A percentile compares a stretch with the other conserved stretches of the same genome.
These are phyloP conservation scores for Puccinia brachypodii DNA, from an alignment of 1,284 basidiomycete species.

Conservation along the genomic window DNA sequence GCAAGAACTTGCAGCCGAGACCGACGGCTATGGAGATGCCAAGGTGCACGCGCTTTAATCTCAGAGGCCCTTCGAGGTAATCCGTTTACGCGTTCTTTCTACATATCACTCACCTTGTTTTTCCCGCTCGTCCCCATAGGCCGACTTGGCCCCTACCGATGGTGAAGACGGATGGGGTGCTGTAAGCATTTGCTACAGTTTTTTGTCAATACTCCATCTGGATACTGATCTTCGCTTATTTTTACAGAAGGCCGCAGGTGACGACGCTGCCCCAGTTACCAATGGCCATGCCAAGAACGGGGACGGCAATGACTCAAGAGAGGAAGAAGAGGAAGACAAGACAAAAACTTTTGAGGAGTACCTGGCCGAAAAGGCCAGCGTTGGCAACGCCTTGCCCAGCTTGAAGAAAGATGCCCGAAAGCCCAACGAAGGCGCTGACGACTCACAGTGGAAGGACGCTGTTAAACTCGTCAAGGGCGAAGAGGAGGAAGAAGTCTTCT, in stretches of 20 bases:
- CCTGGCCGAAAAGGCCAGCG: conserved; percentile 42
- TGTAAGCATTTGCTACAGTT: background rate
- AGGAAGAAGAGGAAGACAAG: conserved; percentile 46
- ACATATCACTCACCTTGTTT: background rate
- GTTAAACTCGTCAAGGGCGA: conserved; percentile 35
- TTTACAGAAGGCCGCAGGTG: conserved; percentile 4
- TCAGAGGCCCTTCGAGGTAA: background rate
- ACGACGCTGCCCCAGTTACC: conserved; percentile 24
- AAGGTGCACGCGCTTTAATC: conserved; percentile 3
- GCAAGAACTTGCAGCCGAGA: conserved; percentile 47
- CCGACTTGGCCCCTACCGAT: conserved; percentile 29
- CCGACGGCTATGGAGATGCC: conserved; percentile 45
- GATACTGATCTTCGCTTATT: background rate
- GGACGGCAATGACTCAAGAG: background rate
- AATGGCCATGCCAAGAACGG: conserved; percentile 22
- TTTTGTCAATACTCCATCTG: background rate
- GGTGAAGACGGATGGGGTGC: conserved; percentile 30
- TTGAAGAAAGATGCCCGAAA: conserved; percentile 41
- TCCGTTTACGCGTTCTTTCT: background rate
- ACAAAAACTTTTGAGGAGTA: conserved; percentile 48
- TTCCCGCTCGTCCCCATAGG: conserved; percentile 1
- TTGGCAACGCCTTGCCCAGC: conserved; percentile 13
- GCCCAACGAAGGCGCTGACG: conserved; percentile 44
- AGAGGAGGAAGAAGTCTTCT: conserved; percentile 46
- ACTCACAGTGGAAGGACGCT: conserved; percentile 46